phyloP scores from a whole-genome alignment of 495 filamentous ascomycete genomes.

The Lepidopterella palustris region DNA sequence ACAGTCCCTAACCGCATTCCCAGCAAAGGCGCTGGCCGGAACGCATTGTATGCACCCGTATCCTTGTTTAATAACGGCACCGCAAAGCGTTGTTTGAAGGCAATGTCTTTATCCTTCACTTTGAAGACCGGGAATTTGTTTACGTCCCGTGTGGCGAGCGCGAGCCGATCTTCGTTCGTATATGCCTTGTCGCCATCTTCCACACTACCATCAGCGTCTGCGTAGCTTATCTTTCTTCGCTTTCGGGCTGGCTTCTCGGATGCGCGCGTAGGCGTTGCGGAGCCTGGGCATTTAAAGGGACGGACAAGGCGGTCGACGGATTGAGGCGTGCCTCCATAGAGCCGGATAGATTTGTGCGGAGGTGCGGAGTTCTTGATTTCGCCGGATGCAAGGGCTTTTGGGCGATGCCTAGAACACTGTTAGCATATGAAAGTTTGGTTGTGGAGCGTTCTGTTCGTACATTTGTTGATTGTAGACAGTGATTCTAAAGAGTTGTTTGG shows the following conservation, averaged over 20 bases:
- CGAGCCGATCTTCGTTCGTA: constrained; percentile 80
- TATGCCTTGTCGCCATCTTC: constrained; percentile 73
- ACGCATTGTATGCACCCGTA: constrained; percentile 60
- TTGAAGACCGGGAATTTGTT: constrained; percentile 90
- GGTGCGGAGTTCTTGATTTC: constrained; percentile 10
- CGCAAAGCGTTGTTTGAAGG: constrained; percentile 75
- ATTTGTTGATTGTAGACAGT: not conserved
- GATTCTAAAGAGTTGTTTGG: not conserved
- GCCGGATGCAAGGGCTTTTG: constrained; percentile 14
- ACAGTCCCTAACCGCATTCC: constrained; percentile 76
- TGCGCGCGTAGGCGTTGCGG: constrained; percentile 60
- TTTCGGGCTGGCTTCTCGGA: constrained; percentile 82
- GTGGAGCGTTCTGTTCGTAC: not conserved
- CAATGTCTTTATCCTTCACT: constrained; percentile 74
- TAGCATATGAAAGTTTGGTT: not conserved
- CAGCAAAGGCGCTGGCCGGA: constrained; percentile 74
- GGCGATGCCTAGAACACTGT: constrained; percentile 22
- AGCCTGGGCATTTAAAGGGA: constrained; percentile 91
- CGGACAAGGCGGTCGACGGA: constrained; percentile 66
- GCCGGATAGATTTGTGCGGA: constrained; percentile 24
- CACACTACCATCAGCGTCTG: constrained; percentile 65
- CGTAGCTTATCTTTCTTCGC: constrained; percentile 82
- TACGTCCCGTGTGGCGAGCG: constrained; percentile 77
- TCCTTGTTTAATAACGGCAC: constrained; percentile 84
- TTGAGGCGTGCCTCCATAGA: constrained; percentile 42